These are phyloP conservation scores for Gossypium sturtianum DNA, from an alignment of 345 rosid species.

Conservation along the genomic window DNA sequence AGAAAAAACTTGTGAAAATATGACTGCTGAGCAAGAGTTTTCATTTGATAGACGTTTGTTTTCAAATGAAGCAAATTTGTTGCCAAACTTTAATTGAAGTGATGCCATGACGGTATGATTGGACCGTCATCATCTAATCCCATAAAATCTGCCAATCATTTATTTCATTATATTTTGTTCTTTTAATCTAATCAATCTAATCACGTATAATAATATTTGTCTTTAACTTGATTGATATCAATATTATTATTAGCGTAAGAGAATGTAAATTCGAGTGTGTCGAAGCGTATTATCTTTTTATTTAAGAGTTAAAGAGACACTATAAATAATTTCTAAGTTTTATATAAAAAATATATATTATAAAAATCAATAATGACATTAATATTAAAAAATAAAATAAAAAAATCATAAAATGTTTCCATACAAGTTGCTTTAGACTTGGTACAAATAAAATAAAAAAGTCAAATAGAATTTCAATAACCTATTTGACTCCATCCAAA, in stretches of 20 bases:
- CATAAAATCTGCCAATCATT: neutral
- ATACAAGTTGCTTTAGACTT: no score
- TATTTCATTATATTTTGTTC: neutral
- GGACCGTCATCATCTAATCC: neutral
- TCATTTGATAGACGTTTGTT: neutral
- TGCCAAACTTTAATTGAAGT: neutral
- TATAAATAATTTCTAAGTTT: no score
- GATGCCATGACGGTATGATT: neutral
- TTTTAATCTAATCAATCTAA: no score
- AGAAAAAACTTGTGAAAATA: no score
- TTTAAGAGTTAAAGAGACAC: rapidly evolving
- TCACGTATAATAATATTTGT: no score
- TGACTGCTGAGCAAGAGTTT: neutral
- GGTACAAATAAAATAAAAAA: no score
- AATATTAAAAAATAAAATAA: no score
- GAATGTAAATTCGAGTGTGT: rapidly evolving
- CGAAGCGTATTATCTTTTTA: rapidly evolving
- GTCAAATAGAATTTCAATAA: no score
- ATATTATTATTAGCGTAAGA: no score
- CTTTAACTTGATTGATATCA: no score
- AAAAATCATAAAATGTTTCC: neutral
- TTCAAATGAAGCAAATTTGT: neutral
- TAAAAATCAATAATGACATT: no score
- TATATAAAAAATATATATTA: no score
- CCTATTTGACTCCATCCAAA: neutral